phyloP scores from a whole-genome alignment of 2,329 filamentous ascomycete genomes.

The Thielaviopsis populi region DNA sequence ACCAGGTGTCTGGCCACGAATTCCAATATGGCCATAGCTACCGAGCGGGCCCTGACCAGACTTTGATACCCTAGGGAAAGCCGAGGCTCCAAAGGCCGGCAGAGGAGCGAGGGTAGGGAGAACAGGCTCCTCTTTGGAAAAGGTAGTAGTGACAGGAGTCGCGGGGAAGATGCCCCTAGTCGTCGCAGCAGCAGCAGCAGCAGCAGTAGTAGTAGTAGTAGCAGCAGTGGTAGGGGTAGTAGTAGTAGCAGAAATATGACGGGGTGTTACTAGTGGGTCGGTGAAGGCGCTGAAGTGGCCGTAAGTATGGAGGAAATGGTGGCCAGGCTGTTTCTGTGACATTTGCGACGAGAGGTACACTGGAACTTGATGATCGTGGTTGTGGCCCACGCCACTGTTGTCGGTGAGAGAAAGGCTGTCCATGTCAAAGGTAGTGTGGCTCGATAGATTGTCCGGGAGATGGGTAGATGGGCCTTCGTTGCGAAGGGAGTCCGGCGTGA shows the following conservation, averaged over 20 bases:
- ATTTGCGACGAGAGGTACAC: not conserved
- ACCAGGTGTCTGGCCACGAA: not conserved
- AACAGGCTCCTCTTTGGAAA: not conserved
- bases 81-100: not conserved
- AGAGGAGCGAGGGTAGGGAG: not conserved
- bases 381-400: not conserved
- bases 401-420: not conserved
- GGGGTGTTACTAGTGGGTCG: not conserved
- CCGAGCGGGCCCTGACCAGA: conserved; percentile 1
- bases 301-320: not conserved
- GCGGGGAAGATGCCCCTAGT: not conserved
- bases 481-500: not conserved
- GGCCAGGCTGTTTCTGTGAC: not conserved
- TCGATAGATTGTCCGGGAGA: not conserved
- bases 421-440: not conserved
- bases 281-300: not conserved
- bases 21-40: conserved; percentile 1
- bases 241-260: not conserved
- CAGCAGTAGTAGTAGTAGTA: too few relatives aligned
- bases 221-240: too few relatives aligned
- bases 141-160: not conserved
- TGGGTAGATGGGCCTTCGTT: not conserved
- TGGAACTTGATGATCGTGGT: not conserved
- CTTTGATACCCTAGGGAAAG: not conserved
- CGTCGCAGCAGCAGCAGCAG: too few relatives aligned